A percentile compares a stretch with the other conserved stretches of the same genome.
phyloP scores from a whole-genome alignment of 2,329 filamentous ascomycete species.

The Aspergillus pseudoterreus region DNA sequence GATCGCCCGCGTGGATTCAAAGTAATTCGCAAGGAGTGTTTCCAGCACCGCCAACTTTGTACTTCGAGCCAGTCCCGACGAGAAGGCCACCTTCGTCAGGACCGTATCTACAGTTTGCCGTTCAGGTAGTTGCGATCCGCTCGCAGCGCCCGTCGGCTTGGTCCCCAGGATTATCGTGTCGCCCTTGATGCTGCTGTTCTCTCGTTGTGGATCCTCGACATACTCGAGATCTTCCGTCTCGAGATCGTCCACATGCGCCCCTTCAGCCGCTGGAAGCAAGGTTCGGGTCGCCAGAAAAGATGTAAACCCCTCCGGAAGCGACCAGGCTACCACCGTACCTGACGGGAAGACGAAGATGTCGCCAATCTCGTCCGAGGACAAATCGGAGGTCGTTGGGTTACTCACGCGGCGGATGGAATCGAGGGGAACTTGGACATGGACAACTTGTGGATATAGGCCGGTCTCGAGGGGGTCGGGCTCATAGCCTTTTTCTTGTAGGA shows the following conservation, averaged over 20 bases:
- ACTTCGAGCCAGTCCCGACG: constrained; percentile 83
- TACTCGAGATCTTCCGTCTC: constrained; percentile 93
- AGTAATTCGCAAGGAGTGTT: constrained; percentile 74
- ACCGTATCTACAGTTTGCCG: constrained; percentile 56
- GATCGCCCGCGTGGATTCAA: constrained; percentile 79
- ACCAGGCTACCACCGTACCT: constrained; percentile 90
- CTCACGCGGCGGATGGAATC: constrained; percentile 43
- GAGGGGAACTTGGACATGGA: constrained; percentile 55
- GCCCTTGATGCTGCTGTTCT: constrained; percentile 74
- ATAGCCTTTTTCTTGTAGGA: constrained; percentile 58
- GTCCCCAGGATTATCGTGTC: constrained; percentile 89
- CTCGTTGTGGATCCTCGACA: constrained; percentile 66
- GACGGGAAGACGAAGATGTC: constrained; percentile 97
- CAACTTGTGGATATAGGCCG: constrained; percentile 61
- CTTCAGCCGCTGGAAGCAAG: constrained; percentile 71
- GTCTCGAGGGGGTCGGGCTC: constrained; percentile 61
- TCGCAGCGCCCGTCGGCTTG: constrained; percentile 40
- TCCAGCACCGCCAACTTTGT: constrained; percentile 94
- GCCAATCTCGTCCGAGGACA: constrained; percentile 53
- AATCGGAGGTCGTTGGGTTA: constrained; percentile 36
- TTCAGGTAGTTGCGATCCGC: constrained; percentile 19
- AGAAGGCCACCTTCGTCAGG: constrained; percentile 93
- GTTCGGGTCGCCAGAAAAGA: constrained; percentile 65
- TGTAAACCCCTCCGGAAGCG: constrained; percentile 71
- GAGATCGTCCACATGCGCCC: constrained; percentile 65